Percentiles rank a stretch among this genome's conserved stretches.
phyloP scores from a whole-genome alignment of 2,329 filamentous ascomycete species.

The Fusarium chuoi region DNA sequence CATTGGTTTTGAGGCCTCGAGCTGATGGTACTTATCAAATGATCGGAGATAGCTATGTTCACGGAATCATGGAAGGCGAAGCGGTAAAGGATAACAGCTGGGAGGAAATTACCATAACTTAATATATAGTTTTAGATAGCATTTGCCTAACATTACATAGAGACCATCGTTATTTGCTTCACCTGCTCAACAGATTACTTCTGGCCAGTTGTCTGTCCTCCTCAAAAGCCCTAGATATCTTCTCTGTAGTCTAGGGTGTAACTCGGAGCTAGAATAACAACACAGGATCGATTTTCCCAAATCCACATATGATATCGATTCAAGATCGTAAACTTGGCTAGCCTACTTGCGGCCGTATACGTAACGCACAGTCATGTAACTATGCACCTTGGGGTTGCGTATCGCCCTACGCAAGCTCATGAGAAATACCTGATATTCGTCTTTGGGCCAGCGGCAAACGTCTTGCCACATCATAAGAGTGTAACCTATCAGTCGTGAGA shows the following conservation, averaged over 20 bases:
- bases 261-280: too few species aligned
- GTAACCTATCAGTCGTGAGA: not conserved
- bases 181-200: not conserved
- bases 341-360: not conserved
- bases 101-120: not conserved
- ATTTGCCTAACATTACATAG: accelerated
- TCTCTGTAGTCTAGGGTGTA: accelerated
- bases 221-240: not conserved
- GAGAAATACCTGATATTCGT: not conserved
- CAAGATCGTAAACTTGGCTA: accelerated
- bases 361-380: not conserved
- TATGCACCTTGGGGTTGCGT: not conserved
- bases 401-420: not conserved
- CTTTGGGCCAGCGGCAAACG: not conserved
- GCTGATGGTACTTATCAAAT: not conserved
- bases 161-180: accelerated
- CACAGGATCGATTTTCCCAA: too few species aligned
- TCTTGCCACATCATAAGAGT: constrained; percentile 1
- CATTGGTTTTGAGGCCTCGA: not conserved
- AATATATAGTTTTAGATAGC: accelerated
- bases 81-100: not conserved
- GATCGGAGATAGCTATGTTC: not conserved
- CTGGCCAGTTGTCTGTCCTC: not conserved
- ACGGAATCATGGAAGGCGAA: not conserved
- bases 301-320: too few species aligned